These are phyloP conservation scores for sweet orange (Citrus sinensis) DNA, from an alignment of 345 rosid species.

Conservation along the genomic window DNA sequence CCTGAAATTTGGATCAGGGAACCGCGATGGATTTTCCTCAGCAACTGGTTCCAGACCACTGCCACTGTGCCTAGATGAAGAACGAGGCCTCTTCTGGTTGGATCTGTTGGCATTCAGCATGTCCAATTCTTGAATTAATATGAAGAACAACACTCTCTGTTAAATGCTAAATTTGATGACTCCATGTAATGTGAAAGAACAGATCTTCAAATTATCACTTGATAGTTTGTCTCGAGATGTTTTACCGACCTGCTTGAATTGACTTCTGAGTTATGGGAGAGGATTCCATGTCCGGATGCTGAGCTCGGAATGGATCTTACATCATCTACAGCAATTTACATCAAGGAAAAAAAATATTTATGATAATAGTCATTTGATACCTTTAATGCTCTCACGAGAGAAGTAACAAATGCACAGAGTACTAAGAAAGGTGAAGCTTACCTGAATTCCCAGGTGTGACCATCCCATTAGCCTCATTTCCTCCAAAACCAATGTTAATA, in stretches of 20 bases:
- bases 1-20: conserved; percentile 44
- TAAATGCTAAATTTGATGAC: background rate
- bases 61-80: conserved; percentile 58
- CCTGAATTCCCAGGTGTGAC: conserved; percentile 64
- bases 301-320: conserved; percentile 65
- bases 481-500: conserved; percentile 20
- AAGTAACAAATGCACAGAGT: background rate
- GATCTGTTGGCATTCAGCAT: conserved; percentile 34
- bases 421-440: conserved; percentile 16
- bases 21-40: conserved; percentile 49
- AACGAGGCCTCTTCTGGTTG: conserved; percentile 45
- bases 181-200: background rate
- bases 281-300: conserved; percentile 53
- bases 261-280: conserved; percentile 24
- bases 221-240: background rate
- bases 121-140: conserved; percentile 2
- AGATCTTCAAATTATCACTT: background rate
- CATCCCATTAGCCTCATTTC: conserved; percentile 30
- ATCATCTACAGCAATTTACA: conserved; percentile 45
- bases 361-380: background rate
- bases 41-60: conserved; percentile 66
- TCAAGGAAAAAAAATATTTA: conserved; percentile 1
- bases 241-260: conserved; percentile 38
- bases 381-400: background rate
- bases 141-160: background rate